Evolutionary conservation across 768 basidiomycete species (phyloP).

Genomic region (Suillus americanus): DNA sequence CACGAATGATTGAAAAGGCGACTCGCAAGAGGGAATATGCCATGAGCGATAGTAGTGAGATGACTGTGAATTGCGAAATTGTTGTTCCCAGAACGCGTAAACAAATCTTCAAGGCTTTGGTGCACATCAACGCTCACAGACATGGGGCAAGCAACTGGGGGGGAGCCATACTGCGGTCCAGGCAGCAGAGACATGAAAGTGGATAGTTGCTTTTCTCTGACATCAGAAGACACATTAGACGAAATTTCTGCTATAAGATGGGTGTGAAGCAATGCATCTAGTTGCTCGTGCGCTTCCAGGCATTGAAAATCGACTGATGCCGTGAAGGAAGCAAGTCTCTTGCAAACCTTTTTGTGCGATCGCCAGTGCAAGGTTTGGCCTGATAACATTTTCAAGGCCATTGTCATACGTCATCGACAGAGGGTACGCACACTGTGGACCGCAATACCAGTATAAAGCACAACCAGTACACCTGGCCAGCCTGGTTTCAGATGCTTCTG

Average conservation of each 20-base stretch:
- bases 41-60: constrained; percentile 67
- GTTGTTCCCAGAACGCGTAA: constrained; percentile 73
- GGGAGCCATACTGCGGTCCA: constrained; percentile 28
- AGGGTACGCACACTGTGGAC: constrained; percentile 51
- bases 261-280: constrained; percentile 65
- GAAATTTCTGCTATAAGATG: constrained; percentile 51
- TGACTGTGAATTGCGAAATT: constrained; percentile 80
- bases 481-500: constrained; percentile 24
- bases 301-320: constrained; percentile 46
- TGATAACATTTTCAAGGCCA: constrained; percentile 28
- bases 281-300: constrained; percentile 51
- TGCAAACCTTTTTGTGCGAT: constrained; percentile 70
- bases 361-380: constrained; percentile 74
- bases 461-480: constrained; percentile 67
- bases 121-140: constrained; percentile 27
- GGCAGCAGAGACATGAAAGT: constrained; percentile 48
- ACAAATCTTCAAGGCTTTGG: constrained; percentile 32
- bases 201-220: constrained; percentile 27
- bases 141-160: constrained; percentile 35
- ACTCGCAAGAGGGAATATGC: constrained; percentile 75
- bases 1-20: constrained; percentile 86
- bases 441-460: constrained; percentile 74
- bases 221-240: constrained; percentile 15
- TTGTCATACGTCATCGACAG: constrained; percentile 3
- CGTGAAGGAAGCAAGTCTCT: constrained; percentile 44